A percentile compares a stretch with the other conserved stretches of the same genome.
Evolutionary conservation across 352 stramenopile species (phyloP).

Genomic region (Phytophthora cryptogea): DNA sequence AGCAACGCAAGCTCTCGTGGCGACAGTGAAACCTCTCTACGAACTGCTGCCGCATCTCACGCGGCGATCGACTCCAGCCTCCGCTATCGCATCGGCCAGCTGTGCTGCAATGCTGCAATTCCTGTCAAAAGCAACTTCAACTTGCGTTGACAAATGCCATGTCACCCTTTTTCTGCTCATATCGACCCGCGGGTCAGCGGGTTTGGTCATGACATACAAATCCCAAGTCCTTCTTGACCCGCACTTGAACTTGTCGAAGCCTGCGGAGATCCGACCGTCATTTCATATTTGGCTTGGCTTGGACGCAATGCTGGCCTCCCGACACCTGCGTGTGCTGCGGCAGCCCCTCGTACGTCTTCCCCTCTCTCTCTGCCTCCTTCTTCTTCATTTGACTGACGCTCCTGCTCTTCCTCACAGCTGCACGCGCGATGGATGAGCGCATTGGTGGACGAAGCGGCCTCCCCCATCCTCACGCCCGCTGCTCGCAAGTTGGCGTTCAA

Average conservation of each 20-base stretch:
- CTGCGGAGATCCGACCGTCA: slow-evolving; percentile 11
- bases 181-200: slow-evolving; percentile 8
- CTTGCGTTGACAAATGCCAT: slow-evolving; percentile 2
- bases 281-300: slow-evolving; percentile 18
- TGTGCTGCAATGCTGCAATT: slow-evolving; percentile 13
- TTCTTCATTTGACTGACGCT: background rate
- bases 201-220: slow-evolving; percentile 4
- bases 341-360: slow-evolving; percentile 23
- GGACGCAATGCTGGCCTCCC: slow-evolving; percentile 16
- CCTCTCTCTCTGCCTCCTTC: background rate
- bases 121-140: slow-evolving; percentile 23
- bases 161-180: background rate
- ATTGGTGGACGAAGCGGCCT: slow-evolving; percentile 28
- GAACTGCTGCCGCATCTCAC: background rate
- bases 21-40: background rate
- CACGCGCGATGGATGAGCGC: slow-evolving; percentile 51
- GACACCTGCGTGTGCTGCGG: slow-evolving; percentile 26
- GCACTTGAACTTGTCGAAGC: slow-evolving; percentile 21
- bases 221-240: slow-evolving; percentile 7
- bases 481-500: slow-evolving; percentile 75
- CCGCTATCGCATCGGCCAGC: background rate
- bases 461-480: slow-evolving; percentile 51
- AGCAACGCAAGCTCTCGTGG: background rate
- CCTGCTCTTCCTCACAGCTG: slow-evolving; percentile 14
- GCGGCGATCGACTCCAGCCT: background rate